Evolutionary conservation across 139 green algal genomes (phyloP).

Genomic region (Chlamydomonas sp.): DNA sequence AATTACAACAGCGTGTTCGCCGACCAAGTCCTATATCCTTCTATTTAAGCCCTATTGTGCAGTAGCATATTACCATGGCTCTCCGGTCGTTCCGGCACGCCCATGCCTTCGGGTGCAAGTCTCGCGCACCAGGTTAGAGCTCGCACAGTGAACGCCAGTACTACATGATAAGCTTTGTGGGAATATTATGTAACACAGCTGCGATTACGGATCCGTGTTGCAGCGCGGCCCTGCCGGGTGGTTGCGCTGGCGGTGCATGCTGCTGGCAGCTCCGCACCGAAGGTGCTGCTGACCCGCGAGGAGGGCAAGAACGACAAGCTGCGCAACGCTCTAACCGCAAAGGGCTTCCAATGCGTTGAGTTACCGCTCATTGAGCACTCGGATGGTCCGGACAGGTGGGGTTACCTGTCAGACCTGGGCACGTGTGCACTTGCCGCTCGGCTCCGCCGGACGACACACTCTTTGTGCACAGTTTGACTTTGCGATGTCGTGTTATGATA

Average conservation of each 20-base stretch:
- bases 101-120: no score
- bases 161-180: no score
- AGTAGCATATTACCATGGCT: no score
- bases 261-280: not conserved
- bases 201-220: not conserved
- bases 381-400: conserved; percentile 73
- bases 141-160: no score
- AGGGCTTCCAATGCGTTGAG: conserved; percentile 72
- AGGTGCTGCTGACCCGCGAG: conserved; percentile 88
- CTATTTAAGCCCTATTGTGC: no score
- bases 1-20: no score
- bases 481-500: not conserved
- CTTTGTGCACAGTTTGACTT: not conserved
- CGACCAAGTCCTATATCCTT: no score
- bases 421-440: not conserved
- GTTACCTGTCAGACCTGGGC: not conserved
- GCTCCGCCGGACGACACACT: not conserved
- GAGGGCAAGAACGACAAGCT: conserved; percentile 89
- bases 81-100: no score
- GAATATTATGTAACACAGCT: no score
- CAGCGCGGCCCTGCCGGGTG: not conserved
- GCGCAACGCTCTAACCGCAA: conserved; percentile 46
- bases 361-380: conserved; percentile 86
- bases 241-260: not conserved
- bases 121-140: no score